Percentiles rank a stretch among this genome's conserved stretches.
These are phyloP conservation scores for Arachis stenosperma DNA, from an alignment of 306 rosid species.

Conservation along the genomic window DNA sequence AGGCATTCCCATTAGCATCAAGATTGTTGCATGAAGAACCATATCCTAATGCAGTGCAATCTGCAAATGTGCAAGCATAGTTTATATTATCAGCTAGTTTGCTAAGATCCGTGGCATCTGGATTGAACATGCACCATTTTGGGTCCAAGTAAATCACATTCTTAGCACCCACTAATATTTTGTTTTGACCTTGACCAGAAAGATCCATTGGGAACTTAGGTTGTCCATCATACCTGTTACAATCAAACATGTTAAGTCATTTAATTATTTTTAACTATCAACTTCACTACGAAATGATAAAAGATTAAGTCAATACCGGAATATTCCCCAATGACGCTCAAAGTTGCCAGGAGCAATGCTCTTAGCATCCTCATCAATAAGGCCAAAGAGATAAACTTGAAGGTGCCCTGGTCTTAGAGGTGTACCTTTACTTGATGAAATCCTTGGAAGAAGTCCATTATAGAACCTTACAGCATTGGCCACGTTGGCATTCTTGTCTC, in stretches of 20 bases:
- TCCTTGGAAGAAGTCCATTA: conserved; percentile 77
- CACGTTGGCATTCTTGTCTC: conserved; percentile 78
- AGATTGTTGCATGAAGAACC: conserved; percentile 86
- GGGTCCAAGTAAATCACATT: conserved; percentile 67
- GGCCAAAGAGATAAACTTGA: conserved; percentile 88
- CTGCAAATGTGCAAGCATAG: conserved; percentile 74
- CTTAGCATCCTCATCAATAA: conserved; percentile 87
- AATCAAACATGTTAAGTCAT: no score
- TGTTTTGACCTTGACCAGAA: conserved; percentile 72
- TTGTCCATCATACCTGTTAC: conserved; percentile 66
- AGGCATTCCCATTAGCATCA: conserved; percentile 90
- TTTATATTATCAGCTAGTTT: conserved; percentile 79
- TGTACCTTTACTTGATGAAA: conserved; percentile 73
- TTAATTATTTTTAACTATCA: no score
- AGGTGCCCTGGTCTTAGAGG: conserved; percentile 70
- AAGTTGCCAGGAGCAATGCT: conserved; percentile 83
- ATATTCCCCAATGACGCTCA: conserved; percentile 97
- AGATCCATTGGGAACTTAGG: conserved; percentile 74
- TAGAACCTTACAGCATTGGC: conserved; percentile 82
- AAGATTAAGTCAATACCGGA: conserved; percentile 8
- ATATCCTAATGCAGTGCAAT: conserved; percentile 88
- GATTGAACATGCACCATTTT: conserved; percentile 82
- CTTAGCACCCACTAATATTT: conserved; percentile 59
- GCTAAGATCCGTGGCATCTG: conserved; percentile 68
- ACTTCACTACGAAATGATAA: no score